A percentile compares a stretch with the other conserved stretches of the same genome.
These are phyloP conservation scores for Corchorus capsularis DNA, from an alignment of 345 rosid species.

Conservation along the genomic window DNA sequence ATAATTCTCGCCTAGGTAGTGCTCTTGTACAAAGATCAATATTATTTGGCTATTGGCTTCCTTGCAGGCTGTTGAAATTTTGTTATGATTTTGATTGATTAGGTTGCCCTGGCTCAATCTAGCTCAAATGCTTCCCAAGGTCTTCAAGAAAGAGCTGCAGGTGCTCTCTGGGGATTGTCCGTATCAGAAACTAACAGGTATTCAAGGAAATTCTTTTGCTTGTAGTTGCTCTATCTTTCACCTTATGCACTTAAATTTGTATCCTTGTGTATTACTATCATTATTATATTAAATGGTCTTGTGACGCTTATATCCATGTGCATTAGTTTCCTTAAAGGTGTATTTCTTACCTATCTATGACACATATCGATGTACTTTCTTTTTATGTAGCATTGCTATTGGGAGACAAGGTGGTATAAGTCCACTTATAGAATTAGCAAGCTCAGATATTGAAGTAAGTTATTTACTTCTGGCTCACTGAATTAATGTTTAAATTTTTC, in stretches of 20 bases:
- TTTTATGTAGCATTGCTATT: conserved; percentile 58
- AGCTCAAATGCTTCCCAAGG: conserved; percentile 85
- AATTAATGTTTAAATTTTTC: not conserved
- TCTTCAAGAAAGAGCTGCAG: conserved; percentile 97
- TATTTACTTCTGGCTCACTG: not conserved
- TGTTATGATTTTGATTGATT: conserved; percentile 20
- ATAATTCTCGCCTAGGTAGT: not conserved
- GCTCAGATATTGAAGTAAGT: conserved; percentile 65
- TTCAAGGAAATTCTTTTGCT: not conserved
- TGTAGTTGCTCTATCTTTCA: not conserved
- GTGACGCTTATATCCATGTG: not conserved
- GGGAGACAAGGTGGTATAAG: conserved; percentile 81
- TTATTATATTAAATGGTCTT: not conserved
- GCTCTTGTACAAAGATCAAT: not conserved
- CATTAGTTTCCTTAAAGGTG: not conserved
- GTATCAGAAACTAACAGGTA: conserved; percentile 93
- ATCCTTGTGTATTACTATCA: no score
- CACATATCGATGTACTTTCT: not conserved
- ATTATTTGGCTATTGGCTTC: conserved; percentile 20
- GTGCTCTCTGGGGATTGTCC: conserved; percentile 96
- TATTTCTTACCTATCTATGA: not conserved
- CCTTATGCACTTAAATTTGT: not conserved
- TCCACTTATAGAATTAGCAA: conserved; percentile 65
- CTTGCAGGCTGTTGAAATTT: conserved; percentile 1
- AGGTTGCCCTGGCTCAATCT: conserved; percentile 87